Percentiles rank a stretch among this genome's conserved stretches.
phyloP scores from a whole-genome alignment of 192 early-diverging fungal genomes.

The Entomortierella beljakovae region DNA sequence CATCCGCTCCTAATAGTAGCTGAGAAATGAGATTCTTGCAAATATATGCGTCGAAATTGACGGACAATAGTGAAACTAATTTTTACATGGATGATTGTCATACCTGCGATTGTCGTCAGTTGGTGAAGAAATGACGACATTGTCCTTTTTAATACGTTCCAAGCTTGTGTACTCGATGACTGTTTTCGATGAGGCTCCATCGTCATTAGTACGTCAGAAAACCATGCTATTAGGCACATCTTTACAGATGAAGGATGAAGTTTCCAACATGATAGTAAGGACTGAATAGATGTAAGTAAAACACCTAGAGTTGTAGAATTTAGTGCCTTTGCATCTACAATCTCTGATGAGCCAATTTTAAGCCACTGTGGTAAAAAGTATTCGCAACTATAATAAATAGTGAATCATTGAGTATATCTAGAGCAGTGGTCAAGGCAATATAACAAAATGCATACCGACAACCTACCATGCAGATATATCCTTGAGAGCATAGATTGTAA shows the following conservation, averaged over 20 bases:
- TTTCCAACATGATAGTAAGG: constrained; percentile 14
- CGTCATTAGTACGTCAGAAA: constrained; percentile 5
- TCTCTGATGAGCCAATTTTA: neutral
- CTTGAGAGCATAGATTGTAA: constrained; percentile 18
- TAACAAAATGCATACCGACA: neutral
- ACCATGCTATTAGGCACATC: constrained; percentile 27
- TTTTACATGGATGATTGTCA: no score
- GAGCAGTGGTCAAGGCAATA: neutral
- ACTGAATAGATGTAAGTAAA: neutral
- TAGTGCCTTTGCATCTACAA: neutral
- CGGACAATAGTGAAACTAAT: neutral
- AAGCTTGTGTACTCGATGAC: neutral
- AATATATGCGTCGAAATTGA: neutral
- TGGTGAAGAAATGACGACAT: constrained; percentile 30
- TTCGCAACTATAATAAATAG: constrained; percentile 7
- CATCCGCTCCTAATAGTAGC: constrained; percentile 29
- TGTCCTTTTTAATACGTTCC: constrained; percentile 4
- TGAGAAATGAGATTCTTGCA: no score
- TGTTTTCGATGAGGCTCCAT: neutral
- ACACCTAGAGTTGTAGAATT: constrained; percentile 6
- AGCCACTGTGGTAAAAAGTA: constrained; percentile 25
- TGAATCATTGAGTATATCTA: neutral
- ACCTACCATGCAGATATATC: constrained; percentile 46
- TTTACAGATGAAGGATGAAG: constrained; percentile 15
- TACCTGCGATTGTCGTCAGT: constrained; percentile 38